These are phyloP conservation scores for Phlebiopsis flavidoalba DNA, from an alignment of 768 basidiomycete species.

Conservation along the genomic window DNA sequence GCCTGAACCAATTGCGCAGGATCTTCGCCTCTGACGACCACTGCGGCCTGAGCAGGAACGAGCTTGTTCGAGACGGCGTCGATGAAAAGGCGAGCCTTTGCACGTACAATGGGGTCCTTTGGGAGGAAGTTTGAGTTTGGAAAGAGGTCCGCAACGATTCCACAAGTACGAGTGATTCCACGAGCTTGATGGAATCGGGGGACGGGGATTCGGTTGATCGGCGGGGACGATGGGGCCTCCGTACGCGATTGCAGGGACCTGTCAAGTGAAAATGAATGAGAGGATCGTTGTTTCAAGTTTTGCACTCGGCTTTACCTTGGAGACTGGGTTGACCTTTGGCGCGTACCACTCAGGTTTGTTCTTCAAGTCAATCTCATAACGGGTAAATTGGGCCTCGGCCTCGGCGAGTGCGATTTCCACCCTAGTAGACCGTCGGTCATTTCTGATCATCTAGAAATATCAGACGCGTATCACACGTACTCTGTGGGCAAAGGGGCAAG, in stretches of 20 bases:
- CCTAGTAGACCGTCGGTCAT: slow-evolving; percentile 23
- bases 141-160: slow-evolving; percentile 61
- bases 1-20: slow-evolving; percentile 36
- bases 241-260: slow-evolving; percentile 2
- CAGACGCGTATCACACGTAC: slow-evolving; percentile 24
- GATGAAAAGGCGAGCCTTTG: slow-evolving; percentile 59
- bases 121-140: slow-evolving; percentile 46
- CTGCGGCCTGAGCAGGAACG: slow-evolving; percentile 31
- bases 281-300: slow-evolving; percentile 38
- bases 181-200: slow-evolving; percentile 52
- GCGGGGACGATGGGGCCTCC: slow-evolving; percentile 32
- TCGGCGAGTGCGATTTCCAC: slow-evolving; percentile 60
- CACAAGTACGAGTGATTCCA: slow-evolving; percentile 61
- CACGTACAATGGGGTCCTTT: slow-evolving; percentile 48
- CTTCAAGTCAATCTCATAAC: slow-evolving; percentile 52
- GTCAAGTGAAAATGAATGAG: slow-evolving; percentile 59
- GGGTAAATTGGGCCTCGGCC: slow-evolving; percentile 40
- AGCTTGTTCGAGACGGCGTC: slow-evolving; percentile 47
- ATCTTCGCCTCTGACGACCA: slow-evolving; percentile 30
- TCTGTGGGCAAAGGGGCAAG: slow-evolving; percentile 57
- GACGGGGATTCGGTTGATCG: slow-evolving; percentile 55
- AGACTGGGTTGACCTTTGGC: slow-evolving; percentile 57
- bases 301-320: slow-evolving; percentile 42
- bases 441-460: neutral
- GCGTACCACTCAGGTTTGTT: slow-evolving; percentile 73